phyloP scores from a whole-genome alignment of 352 stramenopile genomes.

The Phytophthora pistaciae region DNA sequence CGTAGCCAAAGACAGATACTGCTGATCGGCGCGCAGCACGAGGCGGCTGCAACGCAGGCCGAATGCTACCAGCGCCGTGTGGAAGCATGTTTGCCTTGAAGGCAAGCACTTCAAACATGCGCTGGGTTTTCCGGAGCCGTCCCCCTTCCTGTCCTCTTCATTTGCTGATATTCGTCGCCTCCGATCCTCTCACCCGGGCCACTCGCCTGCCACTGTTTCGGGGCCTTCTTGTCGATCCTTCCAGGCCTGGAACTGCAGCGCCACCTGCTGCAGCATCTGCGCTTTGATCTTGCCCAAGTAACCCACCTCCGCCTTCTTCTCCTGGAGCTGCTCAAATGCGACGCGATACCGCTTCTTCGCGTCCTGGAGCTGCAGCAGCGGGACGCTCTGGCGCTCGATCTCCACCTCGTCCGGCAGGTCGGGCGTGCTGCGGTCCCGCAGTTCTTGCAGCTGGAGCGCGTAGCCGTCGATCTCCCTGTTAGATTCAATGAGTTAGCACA shows the following conservation, averaged over 20 bases:
- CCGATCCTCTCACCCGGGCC: conserved; percentile 9
- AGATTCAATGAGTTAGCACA: conserved; percentile 15
- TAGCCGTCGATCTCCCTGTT: conserved; percentile 60
- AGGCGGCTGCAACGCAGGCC: background rate
- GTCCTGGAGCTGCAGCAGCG: conserved; percentile 63
- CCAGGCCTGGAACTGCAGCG: conserved; percentile 62
- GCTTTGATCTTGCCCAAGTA: conserved; percentile 70
- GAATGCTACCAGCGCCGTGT: background rate
- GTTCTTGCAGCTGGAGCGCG: conserved; percentile 49
- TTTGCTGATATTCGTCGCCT: background rate
- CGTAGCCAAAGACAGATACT: background rate
- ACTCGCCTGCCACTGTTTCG: conserved; percentile 7
- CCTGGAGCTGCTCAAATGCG: conserved; percentile 54
- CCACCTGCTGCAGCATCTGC: conserved; percentile 71
- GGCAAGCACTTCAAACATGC: conserved; percentile 16
- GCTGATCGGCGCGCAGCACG: background rate
- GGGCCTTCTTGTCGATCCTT: conserved; percentile 19
- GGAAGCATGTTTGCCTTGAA: conserved; percentile 1
- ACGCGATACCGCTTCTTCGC: conserved; percentile 68
- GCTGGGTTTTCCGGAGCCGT: background rate
- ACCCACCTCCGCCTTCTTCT: conserved; percentile 62
- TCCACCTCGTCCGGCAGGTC: conserved; percentile 6
- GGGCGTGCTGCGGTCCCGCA: conserved; percentile 12
- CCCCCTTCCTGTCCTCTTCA: background rate
- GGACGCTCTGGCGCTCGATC: conserved; percentile 11